Percentiles rank a stretch among this genome's conserved stretches.
These are phyloP conservation scores for Sporisorium reilianum DNA, from an alignment of 1,284 basidiomycete genomes.

Conservation along the genomic window DNA sequence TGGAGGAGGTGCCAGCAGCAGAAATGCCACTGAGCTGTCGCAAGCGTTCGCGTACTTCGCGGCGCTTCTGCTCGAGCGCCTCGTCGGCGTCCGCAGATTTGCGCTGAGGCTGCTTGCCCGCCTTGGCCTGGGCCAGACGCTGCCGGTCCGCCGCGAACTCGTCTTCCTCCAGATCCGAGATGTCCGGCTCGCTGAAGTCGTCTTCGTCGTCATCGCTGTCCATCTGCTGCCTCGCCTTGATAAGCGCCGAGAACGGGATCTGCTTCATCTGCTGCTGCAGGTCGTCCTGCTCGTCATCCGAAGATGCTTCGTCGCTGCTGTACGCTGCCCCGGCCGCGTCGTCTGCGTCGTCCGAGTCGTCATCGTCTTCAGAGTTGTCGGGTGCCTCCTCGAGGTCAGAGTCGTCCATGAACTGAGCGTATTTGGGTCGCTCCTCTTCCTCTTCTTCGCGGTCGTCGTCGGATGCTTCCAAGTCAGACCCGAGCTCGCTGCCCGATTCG, in stretches of 20 bases:
- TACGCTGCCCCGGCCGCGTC: slow-evolving; percentile 70
- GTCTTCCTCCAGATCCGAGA: slow-evolving; percentile 54
- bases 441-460: slow-evolving; percentile 7
- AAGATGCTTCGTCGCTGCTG: slow-evolving; percentile 47
- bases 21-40: slow-evolving; percentile 33
- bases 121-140: slow-evolving; percentile 22
- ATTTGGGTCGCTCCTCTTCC: slow-evolving; percentile 32
- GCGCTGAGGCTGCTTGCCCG: slow-evolving; percentile 31
- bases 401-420: slow-evolving; percentile 66
- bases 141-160: slow-evolving; percentile 50
- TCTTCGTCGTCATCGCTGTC: slow-evolving; percentile 30
- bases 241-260: slow-evolving; percentile 72
- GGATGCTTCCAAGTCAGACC: slow-evolving; percentile 21
- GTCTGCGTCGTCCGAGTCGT: slow-evolving; percentile 62
- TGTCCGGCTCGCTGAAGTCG: slow-evolving; percentile 26
- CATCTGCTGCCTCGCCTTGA: slow-evolving; percentile 73
- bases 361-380: slow-evolving; percentile 18
- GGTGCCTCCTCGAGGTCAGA: slow-evolving; percentile 52
- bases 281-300: slow-evolving; percentile 22
- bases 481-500: slow-evolving; percentile 27
- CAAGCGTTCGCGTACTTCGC: slow-evolving; percentile 40
- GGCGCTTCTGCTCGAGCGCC: slow-evolving; percentile 32
- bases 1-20: slow-evolving; percentile 2
- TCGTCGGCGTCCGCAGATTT: slow-evolving; percentile 18
- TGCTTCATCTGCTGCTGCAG: slow-evolving; percentile 41